Base-by-base conservation (phyloP, 768 basidiomycete species). In the Tulasnella sp. region DNA sequence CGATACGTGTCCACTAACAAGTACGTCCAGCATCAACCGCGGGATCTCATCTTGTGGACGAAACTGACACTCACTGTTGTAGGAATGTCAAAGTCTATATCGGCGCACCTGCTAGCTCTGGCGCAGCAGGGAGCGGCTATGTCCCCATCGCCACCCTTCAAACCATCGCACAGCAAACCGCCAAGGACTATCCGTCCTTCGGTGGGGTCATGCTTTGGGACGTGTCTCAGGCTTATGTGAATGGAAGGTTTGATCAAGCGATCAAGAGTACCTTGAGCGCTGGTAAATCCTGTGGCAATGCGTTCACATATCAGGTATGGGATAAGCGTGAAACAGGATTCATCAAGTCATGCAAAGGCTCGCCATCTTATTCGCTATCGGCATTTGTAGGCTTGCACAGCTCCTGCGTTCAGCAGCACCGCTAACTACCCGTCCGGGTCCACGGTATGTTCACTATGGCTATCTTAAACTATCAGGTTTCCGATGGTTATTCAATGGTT, bases 51-150 rank as follows among this genome's bases (percentile, higher is more conserved):
- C 15, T 22, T 9, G 4, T 11, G 5, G 7, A 22, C 11, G 46
- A 11, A 48, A 11, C 30, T 41, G 17, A n/a, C n/a, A n/a, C 21
- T 29, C 9, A 51, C 21, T 9, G 2, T 51, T 51, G 4, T 27
- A 54, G 53, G 60, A 76, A 81, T 62, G 79, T 83, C 29, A 82
- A 82, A 67, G 71, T 85, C 19, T 84, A 78, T 69, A 78, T 85
- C 54, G 83, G 82, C 49, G 81, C 79, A 38, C 82, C 83, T 4
- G 83, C 79, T 3, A 76, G 81, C 8, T 70, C 71, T 22, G 68
- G 75, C 1, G 81, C 82, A 3, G 80, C 81, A 27, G 78, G 80
- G 3, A 73, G 75, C 11, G 83, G 82, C 19, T 83, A 79, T 67
- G 43, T 48, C 7, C 9, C 45, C 3, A 31, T 49, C 15, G 43